These are phyloP conservation scores for Crithidia sp. DNA, from an alignment of 208 protist genomes.

Conservation along the genomic window DNA sequence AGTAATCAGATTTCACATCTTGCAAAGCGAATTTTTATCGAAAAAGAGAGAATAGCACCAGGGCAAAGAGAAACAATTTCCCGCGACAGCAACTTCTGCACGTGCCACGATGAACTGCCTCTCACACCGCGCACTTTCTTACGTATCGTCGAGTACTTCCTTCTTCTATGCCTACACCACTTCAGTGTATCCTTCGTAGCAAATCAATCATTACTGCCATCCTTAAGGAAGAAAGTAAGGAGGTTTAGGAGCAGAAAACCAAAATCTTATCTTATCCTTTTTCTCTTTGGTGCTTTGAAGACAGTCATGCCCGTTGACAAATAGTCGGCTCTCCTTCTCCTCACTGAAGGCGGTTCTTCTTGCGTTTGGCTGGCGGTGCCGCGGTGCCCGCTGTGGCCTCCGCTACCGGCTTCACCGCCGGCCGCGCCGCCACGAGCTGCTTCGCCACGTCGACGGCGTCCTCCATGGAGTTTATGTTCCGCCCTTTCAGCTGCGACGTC, in stretches of 20 bases:
- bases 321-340: background rate
- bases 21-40: background rate
- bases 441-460: conserved; percentile 71
- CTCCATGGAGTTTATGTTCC: conserved; percentile 57
- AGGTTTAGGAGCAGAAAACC: too few species aligned
- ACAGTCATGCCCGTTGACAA: too few species aligned
- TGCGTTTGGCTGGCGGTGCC: conserved; percentile 42
- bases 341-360: conserved; percentile 86
- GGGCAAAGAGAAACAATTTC: background rate
- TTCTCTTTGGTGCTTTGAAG: too few species aligned
- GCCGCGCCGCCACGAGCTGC: conserved; percentile 52
- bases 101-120: too few species aligned
- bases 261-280: too few species aligned
- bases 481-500: conserved; percentile 19
- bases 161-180: too few species aligned
- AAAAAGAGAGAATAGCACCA: background rate
- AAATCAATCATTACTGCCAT: too few species aligned
- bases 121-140: too few species aligned
- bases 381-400: background rate
- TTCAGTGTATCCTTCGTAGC: too few species aligned
- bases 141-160: too few species aligned
- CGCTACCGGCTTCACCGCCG: background rate
- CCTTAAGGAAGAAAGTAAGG: too few species aligned
- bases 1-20: too few species aligned
- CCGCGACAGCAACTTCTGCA: background rate